These are phyloP conservation scores for Mucor racemosus DNA, from an alignment of 371 early-diverging fungal genomes.

Conservation along the genomic window DNA sequence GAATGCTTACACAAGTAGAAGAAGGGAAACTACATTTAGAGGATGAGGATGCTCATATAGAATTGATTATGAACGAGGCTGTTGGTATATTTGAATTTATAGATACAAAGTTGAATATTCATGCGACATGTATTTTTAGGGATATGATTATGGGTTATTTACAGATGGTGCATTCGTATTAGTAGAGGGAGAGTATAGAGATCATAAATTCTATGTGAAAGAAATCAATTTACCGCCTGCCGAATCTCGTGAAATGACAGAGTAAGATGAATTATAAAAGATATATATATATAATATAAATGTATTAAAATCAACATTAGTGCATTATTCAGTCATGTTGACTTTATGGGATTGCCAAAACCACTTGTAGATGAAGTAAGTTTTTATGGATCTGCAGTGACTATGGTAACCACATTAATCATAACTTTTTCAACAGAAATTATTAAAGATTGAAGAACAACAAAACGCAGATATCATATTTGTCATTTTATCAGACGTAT, in stretches of 20 bases:
- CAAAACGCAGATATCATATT: constrained; percentile 65
- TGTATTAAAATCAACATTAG: constrained; percentile 16
- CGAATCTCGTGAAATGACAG: constrained; percentile 66
- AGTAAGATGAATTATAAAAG: constrained; percentile 40
- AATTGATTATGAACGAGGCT: constrained; percentile 62
- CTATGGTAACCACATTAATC: neutral
- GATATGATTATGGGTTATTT: constrained; percentile 71
- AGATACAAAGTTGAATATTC: neutral
- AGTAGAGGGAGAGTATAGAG: constrained; percentile 77
- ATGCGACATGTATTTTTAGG: constrained; percentile 25
- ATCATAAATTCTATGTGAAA: constrained; percentile 68
- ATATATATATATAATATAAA: neutral
- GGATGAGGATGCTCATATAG: constrained; percentile 78
- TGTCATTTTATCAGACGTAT: constrained; percentile 84
- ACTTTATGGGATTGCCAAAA: constrained; percentile 62
- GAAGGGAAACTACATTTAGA: constrained; percentile 87
- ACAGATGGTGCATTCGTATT: constrained; percentile 86
- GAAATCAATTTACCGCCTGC: constrained; percentile 81
- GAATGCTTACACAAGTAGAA: constrained; percentile 86
- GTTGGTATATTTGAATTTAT: constrained; percentile 28
- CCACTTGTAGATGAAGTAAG: constrained; percentile 54
- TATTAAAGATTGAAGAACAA: constrained; percentile 51
- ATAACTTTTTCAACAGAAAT: constrained; percentile 15
- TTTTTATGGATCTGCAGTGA: neutral
- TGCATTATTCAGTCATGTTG: constrained; percentile 55